phyloP scores from a whole-genome alignment of 306 rosid species.

The Hippophae rhamnoides region DNA sequence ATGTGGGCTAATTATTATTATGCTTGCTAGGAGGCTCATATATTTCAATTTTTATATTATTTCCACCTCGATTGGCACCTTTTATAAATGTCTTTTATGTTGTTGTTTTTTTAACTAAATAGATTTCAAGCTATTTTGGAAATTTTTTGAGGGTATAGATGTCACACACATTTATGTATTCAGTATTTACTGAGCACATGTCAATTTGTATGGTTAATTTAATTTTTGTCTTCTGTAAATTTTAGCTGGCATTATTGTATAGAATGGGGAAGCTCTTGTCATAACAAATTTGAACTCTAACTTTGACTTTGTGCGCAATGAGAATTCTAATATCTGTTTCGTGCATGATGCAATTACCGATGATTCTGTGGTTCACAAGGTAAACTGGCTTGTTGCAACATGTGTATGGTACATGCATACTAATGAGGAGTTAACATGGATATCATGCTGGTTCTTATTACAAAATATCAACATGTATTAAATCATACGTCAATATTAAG shows the following conservation, averaged over 20 bases:
- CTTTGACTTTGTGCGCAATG: slow-evolving; percentile 33
- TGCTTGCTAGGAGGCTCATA: no score
- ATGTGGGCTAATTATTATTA: no score
- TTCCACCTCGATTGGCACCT: no score
- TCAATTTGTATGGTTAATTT: slow-evolving; percentile 10
- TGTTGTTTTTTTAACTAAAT: no score
- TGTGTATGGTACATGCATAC: neutral
- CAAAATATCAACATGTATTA: slow-evolving; percentile 4
- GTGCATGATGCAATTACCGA: slow-evolving; percentile 41
- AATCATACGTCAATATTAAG: neutral
- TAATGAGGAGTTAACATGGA: no score
- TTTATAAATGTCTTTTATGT: no score
- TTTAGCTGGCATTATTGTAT: slow-evolving; percentile 44
- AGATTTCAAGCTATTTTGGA: no score
- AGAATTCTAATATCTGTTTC: slow-evolving; percentile 43
- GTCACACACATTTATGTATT: neutral
- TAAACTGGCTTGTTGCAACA: slow-evolving; percentile 22
- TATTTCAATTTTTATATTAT: no score
- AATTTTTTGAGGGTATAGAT: neutral
- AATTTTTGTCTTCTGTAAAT: slow-evolving; percentile 20
- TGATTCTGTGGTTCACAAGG: slow-evolving; percentile 51
- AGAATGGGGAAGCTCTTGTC: slow-evolving; percentile 36
- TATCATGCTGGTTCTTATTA: neutral
- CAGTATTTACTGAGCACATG: slow-evolving; percentile 3
- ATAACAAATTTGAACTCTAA: slow-evolving; percentile 31